Percentiles rank a stretch among this genome's conserved stretches.
Evolutionary conservation across 257 asterid species (phyloP).

Genomic region (Nicotiana noctiflora): DNA sequence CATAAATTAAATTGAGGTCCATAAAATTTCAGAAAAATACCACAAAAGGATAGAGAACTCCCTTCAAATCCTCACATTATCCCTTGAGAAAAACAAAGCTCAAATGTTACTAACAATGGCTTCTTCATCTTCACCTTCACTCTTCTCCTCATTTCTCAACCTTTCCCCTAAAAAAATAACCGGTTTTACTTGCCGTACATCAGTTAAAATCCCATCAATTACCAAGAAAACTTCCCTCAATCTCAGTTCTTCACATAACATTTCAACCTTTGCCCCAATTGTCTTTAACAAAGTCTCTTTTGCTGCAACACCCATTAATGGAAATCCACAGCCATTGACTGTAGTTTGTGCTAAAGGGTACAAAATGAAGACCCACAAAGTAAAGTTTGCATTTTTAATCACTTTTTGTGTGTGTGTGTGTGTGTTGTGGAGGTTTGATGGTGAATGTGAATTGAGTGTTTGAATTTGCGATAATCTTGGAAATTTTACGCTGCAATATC

Average conservation of each 20-base stretch:
- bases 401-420: background rate
- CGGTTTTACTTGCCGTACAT: slow-evolving; percentile 20
- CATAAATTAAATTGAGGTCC: background rate
- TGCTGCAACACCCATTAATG: slow-evolving; percentile 13
- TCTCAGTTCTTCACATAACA: slow-evolving; percentile 45
- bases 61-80: background rate
- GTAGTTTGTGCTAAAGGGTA: slow-evolving; percentile 17
- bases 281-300: slow-evolving; percentile 24
- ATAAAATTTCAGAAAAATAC: background rate
- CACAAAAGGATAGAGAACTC: background rate
- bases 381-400: background rate
- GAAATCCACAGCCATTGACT: slow-evolving; percentile 26
- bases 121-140: slow-evolving; percentile 14
- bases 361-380: slow-evolving; percentile 24
- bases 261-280: slow-evolving; percentile 43
- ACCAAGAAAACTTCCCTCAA: slow-evolving; percentile 31
- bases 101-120: slow-evolving; percentile 20
- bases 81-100: background rate
- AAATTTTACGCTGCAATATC: slow-evolving; percentile 32
- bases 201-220: slow-evolving; percentile 19
- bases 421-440: background rate
- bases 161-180: slow-evolving; percentile 20
- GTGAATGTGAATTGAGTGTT: background rate
- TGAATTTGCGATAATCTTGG: background rate
- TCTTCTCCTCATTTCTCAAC: background rate